Evolutionary conservation across 306 rosid species (phyloP), one percentile per base, ranked within the genome.

Genomic region (Hylodesmum podocarpum): DNA sequence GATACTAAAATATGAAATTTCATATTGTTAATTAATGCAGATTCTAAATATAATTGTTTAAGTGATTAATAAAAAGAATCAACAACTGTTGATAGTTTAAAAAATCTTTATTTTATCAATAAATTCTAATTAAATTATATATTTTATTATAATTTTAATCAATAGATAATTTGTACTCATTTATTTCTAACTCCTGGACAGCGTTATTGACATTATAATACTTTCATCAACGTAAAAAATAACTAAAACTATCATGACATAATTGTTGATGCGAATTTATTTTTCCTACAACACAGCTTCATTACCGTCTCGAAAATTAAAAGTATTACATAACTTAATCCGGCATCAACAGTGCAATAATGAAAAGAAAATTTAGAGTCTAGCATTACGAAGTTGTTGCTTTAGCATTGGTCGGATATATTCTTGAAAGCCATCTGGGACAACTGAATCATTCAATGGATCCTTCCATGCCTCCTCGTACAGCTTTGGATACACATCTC

Each of bases 381-480:
- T 90, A n/a, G 99, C 95, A 76, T 88, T 90, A 3, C 94, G 93
- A 47, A 95, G 97, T 63, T 95, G 99, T 40, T 92, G 92, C 90
- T 88, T 95, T 79, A 95, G 86, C 90, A 95, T 31, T 3, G 99
- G 99, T 86, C 80, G 88, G 43, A 95, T 24, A 74, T 91, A 95
- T 79, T 92, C 94, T 12, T 81, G 86, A 71, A 80, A 92, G 61
- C 99, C 99, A 83, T 89, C 97, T 4, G 99, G 97, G 39, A 92
- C 89, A 12, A 93, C 87, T 3, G 92, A 80, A 55, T 92, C 99
- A 64, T 95, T 95, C 64, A 95, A 80, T 71, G 99, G 97, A 79
- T 95, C 99, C 82, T 95, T 90, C 99, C 97, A 92, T 6, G 99
- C 99, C 89, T 87, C 97, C 80, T 88, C 86, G 40, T 95, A 92